Base-by-base conservation (phyloP, 2,329 filamentous ascomycete species). In the Leptographium wingfieldii region DNA sequence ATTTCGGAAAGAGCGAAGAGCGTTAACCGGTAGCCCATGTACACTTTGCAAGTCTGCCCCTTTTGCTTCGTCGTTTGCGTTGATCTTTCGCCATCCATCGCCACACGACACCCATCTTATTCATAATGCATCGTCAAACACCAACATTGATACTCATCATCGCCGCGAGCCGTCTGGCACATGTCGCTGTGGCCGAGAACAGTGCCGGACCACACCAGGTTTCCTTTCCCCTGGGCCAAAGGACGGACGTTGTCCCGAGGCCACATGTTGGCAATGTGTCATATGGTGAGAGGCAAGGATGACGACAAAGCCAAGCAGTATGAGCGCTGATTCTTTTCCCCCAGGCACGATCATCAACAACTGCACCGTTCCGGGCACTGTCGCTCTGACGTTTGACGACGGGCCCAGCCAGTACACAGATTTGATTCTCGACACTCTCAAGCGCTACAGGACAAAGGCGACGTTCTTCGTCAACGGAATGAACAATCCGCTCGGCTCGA, bases 311-410 rank as follows among this genome's bases (percentile, higher is more conserved):
- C 33, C 33, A 35, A 35, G 33, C 33, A 35, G 33, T 2, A 40
- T 40, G 38, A 16, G 38, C 12, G 48, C 38, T 46, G 25, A 29
- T 38, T 38, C 31, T 25, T 2, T 7, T 12, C 3, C 4, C 14
- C 1, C 48, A 61, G 60, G 60, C 1, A 25, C 33, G 2, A 61
- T 61, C 29, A 81, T 86, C 63, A 81, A 81, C 65, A 71, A 75
- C 62, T 84, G 81, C 64, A 71, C 70, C 12, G 73, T 74, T 19
- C 73, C 77, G 1, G 81, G 83, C 56, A 81, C 80, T 9, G 77
- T 88, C 64, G 85, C 85, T n/a, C 69, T 88, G 59, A 87, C 84
- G 1, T 87, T 80, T 65, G 84, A 87, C 65, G 85, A 87, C 67
- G 85, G 85, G 1, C 85, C 84, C 27, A 80, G 79, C 63, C 69